Evolutionary conservation across 371 early-diverging fungal species (phyloP).

Genomic region (Coemansia linderi): DNA sequence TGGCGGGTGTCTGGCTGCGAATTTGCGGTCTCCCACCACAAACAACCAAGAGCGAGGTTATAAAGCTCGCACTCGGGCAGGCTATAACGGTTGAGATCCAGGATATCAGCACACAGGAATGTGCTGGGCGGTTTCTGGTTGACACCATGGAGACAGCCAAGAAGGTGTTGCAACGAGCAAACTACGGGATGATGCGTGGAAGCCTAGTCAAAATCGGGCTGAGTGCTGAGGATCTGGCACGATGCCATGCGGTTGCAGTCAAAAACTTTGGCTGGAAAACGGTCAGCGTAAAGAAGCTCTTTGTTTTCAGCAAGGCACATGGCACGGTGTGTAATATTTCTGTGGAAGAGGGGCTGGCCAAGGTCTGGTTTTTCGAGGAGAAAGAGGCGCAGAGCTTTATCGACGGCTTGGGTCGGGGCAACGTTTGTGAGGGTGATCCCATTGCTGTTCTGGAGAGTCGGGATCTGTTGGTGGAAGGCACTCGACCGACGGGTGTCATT

Average conservation of each 20-base stretch:
- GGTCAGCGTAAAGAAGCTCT: conserved; percentile 13
- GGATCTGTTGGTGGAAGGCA: background rate
- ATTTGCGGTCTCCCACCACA: conserved; percentile 22
- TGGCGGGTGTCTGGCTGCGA: conserved; percentile 34
- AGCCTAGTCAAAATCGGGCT: conserved; percentile 15
- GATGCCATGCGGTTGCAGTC: conserved; percentile 11
- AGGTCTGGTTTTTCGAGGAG: conserved; percentile 23
- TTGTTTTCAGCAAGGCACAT: conserved; percentile 19
- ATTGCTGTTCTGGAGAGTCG: background rate
- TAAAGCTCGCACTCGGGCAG: background rate
- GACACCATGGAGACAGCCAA: conserved; percentile 5
- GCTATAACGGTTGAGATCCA: conserved; percentile 9
- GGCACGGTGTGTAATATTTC: conserved; percentile 23
- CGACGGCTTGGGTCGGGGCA: background rate
- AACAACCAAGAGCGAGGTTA: conserved; percentile 10
- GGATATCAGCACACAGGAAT: background rate
- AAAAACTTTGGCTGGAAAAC: background rate
- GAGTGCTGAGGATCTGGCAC: conserved; percentile 4
- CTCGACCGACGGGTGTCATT: conserved; percentile 5
- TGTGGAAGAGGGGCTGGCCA: background rate
- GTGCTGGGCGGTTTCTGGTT: conserved; percentile 13
- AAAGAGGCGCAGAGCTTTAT: conserved; percentile 5
- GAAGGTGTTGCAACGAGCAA: conserved; percentile 5
- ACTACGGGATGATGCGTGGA: conserved; percentile 12
- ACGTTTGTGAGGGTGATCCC: background rate